phyloP scores from a whole-genome alignment of 2,329 filamentous ascomycete species.

The Neonectria sp. region DNA sequence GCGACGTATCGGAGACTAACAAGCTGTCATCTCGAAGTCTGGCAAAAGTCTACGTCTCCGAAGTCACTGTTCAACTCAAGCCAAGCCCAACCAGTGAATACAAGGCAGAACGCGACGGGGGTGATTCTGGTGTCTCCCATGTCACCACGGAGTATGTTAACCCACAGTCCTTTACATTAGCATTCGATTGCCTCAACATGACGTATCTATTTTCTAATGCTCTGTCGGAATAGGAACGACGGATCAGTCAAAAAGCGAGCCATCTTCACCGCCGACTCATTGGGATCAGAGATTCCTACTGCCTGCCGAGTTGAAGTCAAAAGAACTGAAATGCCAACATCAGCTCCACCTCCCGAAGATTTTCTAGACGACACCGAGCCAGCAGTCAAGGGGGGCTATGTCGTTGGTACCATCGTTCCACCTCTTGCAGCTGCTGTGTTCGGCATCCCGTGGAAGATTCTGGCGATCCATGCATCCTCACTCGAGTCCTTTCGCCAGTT shows the following conservation, averaged over 20 bases:
- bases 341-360: background rate
- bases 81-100: background rate
- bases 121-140: background rate
- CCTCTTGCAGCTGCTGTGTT: constrained; percentile 3
- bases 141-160: constrained; percentile 9
- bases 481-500: constrained; percentile 11
- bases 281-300: background rate
- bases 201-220: background rate
- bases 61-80: constrained; percentile 6
- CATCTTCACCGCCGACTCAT: background rate
- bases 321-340: constrained; percentile 7
- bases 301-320: background rate
- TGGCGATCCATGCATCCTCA: constrained; percentile 10
- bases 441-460: constrained; percentile 17
- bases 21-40: background rate
- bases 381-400: constrained; percentile 1
- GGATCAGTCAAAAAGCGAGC: background rate
- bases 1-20: background rate
- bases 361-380: constrained; percentile 6
- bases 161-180: background rate
- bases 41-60: constrained; percentile 5
- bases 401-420: constrained; percentile 4
- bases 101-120: background rate
- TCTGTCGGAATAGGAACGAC: constrained; percentile 1
- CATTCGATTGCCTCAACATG: background rate